Conservation (phyloP, 2,329 filamentous ascomycete species). For the Sclerotinia minor region DNA sequence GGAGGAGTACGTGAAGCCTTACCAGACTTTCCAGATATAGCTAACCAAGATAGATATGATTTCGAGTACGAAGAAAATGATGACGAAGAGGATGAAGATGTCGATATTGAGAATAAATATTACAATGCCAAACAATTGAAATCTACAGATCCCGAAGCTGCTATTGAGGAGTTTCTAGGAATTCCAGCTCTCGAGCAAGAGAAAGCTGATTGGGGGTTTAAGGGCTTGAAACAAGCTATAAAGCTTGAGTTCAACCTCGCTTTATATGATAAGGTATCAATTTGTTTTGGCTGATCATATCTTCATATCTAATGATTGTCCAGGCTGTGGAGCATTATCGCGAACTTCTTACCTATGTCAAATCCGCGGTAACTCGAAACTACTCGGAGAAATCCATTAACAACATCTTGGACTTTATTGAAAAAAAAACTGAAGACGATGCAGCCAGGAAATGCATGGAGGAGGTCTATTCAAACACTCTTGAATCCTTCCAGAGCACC, state of each 20-base stretch:
- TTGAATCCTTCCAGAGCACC: slow-evolving; percentile 92
- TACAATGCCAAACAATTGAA: slow-evolving; percentile 99
- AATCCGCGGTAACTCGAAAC: slow-evolving; percentile 93
- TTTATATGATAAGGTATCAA: slow-evolving; percentile 75
- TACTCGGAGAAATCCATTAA: slow-evolving; percentile 99
- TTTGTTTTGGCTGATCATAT: not conserved
- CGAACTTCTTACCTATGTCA: slow-evolving; percentile 95
- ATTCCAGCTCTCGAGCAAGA: slow-evolving; percentile 81
- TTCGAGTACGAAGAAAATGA: slow-evolving; percentile 95
- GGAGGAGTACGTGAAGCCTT: slow-evolving; percentile 63
- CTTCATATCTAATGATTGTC: slow-evolving; percentile 23
- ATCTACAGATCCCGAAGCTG: slow-evolving; percentile 78
- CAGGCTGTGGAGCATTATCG: slow-evolving; percentile 90
- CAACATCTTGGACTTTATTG: slow-evolving; percentile 97
- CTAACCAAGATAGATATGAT: slow-evolving; percentile 65
- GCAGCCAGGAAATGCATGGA: slow-evolving; percentile 82
- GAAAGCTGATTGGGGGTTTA: slow-evolving; percentile 99
- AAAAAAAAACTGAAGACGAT: slow-evolving; percentile 77
- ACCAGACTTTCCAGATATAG: slow-evolving; percentile 17
- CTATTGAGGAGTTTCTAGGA: slow-evolving; percentile 88
- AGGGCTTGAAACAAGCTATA: slow-evolving; percentile 95
- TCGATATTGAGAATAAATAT: slow-evolving; percentile 99
- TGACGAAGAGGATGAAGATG: slow-evolving; percentile 81
- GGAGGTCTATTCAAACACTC: slow-evolving; percentile 89
- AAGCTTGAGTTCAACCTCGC: slow-evolving; percentile 94